Base-by-base conservation (phyloP, 805 yeast species). In the Lachancea lanzarotensis region DNA sequence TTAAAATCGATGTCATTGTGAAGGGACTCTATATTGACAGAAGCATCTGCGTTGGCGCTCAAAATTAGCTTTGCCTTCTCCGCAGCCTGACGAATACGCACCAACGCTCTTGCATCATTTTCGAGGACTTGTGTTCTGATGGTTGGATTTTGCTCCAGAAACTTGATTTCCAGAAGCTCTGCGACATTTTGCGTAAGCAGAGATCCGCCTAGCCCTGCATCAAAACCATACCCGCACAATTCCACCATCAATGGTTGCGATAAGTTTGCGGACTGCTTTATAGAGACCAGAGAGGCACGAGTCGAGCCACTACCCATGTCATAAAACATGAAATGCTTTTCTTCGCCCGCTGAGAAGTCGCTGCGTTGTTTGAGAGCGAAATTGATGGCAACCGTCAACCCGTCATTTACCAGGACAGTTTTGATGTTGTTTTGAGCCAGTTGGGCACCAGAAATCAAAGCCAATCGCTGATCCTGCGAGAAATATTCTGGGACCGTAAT, bases 281-380 rank as follows among this genome's bases (percentile, higher is more conserved):
- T 71, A 0, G 90, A 79, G 41, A 89, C 49, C n/a, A 93, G 67
- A 0, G 98, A 84, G 1, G 95, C 95, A 45, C 82, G 78, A 0
- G 95, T 84, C 0, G 95, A 82, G 1, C 95, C 95, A 4, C 96
- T 91, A 38, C 98, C 98, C 76, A 85, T 77, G 62, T 93, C 98
- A 60, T 82, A 88, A 30, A 93, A 75, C 40, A 88, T 60, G 59
- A 85, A 85, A 40, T 78, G 72, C 37, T 75, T 73, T 27, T 84
- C 72, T 20, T 47, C 49, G 25, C 53, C 60, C 18, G 52, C 45
- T 9, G 53, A 45, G 40, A 58, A 53, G 35, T 55, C 51, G 16
- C n/a, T n/a, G n/a, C 58, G 46, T 19, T 54, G 54, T 36, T 57
- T 62, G n/a, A 58, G 48, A 1, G 87, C 86, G 61, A 79, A 90